Conservation (phyloP, 2,329 filamentous ascomycete genomes). For the Alternaria ventricosa region DNA sequence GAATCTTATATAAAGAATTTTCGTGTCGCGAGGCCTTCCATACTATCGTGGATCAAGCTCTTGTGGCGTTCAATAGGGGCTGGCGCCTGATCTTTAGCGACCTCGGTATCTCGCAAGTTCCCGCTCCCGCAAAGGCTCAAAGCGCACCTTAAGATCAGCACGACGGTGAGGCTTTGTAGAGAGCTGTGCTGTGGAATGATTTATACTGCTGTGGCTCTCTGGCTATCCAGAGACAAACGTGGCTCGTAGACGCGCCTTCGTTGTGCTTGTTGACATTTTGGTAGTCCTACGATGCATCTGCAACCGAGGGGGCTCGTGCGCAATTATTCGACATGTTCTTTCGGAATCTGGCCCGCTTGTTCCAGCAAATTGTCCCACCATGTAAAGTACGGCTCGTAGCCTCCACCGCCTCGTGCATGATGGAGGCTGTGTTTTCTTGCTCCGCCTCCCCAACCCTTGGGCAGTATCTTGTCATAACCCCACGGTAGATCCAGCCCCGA, state of each 20-base stretch:
- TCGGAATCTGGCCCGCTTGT: neutral
- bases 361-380: neutral
- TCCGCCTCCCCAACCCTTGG: neutral
- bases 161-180: neutral
- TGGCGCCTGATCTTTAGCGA: conserved; percentile 3
- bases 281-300: neutral
- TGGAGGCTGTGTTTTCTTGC: neutral
- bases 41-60: neutral
- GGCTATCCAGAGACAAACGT: neutral
- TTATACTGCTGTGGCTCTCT: neutral
- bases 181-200: neutral
- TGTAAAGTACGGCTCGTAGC: neutral
- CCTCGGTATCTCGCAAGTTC: neutral
- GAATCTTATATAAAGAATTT: neutral
- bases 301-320: neutral
- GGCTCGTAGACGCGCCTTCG: neutral
- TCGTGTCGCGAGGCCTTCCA: neutral
- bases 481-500: neutral
- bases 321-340: neutral
- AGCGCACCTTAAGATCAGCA: neutral
- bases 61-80: conserved; percentile 5
- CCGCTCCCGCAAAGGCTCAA: neutral
- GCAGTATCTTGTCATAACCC: neutral
- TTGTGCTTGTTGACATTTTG: neutral
- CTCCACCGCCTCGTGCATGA: neutral